Evolutionary conservation across 1,284 basidiomycete genomes (phyloP).

Genomic region (Laetiporus sulphureus): DNA sequence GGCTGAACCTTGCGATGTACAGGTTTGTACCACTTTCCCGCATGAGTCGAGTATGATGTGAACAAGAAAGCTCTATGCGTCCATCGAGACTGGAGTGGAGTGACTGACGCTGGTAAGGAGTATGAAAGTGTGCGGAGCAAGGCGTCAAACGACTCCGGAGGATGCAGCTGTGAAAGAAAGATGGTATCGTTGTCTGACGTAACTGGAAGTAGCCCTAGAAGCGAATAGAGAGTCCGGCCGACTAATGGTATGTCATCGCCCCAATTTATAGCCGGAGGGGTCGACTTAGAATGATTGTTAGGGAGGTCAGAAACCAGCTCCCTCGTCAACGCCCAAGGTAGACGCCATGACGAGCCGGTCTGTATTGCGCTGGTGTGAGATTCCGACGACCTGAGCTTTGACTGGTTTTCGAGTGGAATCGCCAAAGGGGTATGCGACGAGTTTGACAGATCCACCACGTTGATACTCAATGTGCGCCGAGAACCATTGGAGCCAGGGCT

Average conservation of each 20-base stretch:
- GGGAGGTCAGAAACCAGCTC: neutral
- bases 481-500: slow-evolving; percentile 26
- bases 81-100: too few species aligned
- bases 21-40: slow-evolving; percentile 21
- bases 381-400: neutral
- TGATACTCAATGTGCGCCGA: slow-evolving; percentile 17
- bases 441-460: neutral
- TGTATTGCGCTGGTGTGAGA: neutral
- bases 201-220: too few species aligned
- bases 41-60: neutral
- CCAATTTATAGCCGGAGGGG: neutral
- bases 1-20: slow-evolving; percentile 25
- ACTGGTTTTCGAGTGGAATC: neutral
- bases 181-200: too few species aligned
- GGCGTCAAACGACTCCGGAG: neutral
- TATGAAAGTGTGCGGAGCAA: neutral
- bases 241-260: neutral
- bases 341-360: neutral
- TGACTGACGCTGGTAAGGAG: neutral
- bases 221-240: too few species aligned
- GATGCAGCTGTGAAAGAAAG: neutral
- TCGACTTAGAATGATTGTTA: neutral
- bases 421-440: neutral
- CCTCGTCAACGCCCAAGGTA: neutral
- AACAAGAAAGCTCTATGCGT: neutral